These are phyloP conservation scores for Leccinum boreale DNA, from an alignment of 768 basidiomycete species.

Conservation along the genomic window DNA sequence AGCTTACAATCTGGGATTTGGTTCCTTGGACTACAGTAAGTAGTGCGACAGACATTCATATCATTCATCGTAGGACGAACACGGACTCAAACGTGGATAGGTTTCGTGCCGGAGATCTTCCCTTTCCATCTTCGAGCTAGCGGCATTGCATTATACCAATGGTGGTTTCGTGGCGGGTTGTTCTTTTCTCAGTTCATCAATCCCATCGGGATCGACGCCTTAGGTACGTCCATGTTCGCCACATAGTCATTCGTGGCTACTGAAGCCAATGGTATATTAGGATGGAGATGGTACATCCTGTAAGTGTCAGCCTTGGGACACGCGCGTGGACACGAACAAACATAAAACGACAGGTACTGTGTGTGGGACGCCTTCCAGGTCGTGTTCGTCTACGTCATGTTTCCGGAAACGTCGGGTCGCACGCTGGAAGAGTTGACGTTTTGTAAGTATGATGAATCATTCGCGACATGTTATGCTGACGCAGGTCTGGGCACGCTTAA, in stretches of 20 bases:
- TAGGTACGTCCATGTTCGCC: neutral
- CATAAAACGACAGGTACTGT: too few species aligned
- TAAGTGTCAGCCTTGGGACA: too few species aligned
- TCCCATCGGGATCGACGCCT: neutral
- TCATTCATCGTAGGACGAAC: neutral
- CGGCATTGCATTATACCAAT: neutral
- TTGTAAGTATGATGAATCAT: neutral
- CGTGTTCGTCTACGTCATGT: neutral
- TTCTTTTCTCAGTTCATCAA: neutral
- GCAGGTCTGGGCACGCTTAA: neutral
- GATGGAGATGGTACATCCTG: too few species aligned
- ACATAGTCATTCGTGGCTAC: neutral
- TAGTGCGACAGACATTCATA: neutral
- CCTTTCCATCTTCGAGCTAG: neutral
- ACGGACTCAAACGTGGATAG: neutral
- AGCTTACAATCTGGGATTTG: neutral
- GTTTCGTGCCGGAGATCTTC: neutral
- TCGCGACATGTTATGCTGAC: neutral
- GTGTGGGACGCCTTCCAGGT: neutral
- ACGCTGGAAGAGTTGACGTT: neutral
- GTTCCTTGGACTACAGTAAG: neutral
- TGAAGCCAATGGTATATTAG: too few species aligned
- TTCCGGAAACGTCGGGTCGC: neutral
- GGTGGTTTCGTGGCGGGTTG: neutral
- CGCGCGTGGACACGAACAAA: too few species aligned